Conservation (phyloP, 1,284 basidiomycete genomes). For the Apiotrichum montevideense region DNA sequence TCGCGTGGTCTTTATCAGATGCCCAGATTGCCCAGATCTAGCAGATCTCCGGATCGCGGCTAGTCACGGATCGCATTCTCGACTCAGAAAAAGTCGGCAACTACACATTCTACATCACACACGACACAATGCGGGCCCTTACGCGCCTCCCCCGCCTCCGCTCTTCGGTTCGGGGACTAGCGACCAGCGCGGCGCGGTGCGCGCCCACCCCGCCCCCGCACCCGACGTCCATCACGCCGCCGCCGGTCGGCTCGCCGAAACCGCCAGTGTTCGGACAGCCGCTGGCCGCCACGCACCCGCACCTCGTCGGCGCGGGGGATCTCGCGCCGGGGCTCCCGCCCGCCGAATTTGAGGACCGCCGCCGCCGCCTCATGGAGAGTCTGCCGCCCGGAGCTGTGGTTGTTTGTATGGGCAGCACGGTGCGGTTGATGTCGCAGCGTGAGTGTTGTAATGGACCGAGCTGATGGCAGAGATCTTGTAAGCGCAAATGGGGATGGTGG, state of each 20-base stretch:
- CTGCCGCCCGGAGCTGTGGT: slow-evolving; percentile 73
- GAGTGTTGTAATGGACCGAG: slow-evolving; percentile 44
- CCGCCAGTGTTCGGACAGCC: slow-evolving; percentile 73
- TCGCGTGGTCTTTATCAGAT: too few relatives aligned
- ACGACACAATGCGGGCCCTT: too few relatives aligned
- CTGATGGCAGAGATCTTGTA: slow-evolving; percentile 53
- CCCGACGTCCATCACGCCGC: background rate
- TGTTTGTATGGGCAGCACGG: slow-evolving; percentile 68
- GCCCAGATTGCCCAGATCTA: too few relatives aligned
- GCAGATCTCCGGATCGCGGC: too few relatives aligned
- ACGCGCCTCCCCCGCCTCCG: too few relatives aligned
- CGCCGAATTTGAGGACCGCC: slow-evolving; percentile 74
- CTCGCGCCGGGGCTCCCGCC: slow-evolving; percentile 78
- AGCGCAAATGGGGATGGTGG: slow-evolving; percentile 17
- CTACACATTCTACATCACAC: too few relatives aligned
- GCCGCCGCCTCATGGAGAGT: slow-evolving; percentile 65
- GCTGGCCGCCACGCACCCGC: slow-evolving; percentile 66
- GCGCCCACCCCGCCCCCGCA: too few relatives aligned
- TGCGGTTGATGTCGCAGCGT: slow-evolving; percentile 85
- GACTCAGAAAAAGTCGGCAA: too few relatives aligned
- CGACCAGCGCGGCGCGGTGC: too few relatives aligned
- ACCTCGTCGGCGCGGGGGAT: slow-evolving; percentile 64
- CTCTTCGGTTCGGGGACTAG: too few relatives aligned
- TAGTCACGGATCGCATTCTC: too few relatives aligned
- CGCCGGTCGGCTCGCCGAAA: slow-evolving; percentile 43